Evolutionary conservation across 441 rosid species (phyloP).

Genomic region (Eugenia klotzschiana): DNA sequence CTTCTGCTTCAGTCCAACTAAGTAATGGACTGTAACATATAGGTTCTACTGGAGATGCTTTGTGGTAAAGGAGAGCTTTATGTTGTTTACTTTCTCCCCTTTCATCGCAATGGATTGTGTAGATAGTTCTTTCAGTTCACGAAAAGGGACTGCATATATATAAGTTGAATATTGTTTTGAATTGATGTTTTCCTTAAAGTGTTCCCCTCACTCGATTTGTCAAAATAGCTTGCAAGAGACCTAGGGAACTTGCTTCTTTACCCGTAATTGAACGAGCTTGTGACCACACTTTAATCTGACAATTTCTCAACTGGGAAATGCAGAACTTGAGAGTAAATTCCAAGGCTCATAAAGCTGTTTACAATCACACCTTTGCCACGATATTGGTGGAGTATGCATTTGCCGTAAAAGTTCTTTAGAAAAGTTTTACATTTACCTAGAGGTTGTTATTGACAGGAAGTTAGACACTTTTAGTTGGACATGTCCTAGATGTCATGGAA

Average conservation of each 20-base stretch:
- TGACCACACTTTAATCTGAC: background rate
- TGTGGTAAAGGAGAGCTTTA: rapidly evolving
- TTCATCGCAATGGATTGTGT: background rate
- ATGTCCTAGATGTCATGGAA: constrained; percentile 4
- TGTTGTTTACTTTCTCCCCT: background rate
- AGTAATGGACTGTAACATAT: background rate
- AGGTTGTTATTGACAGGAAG: too few species aligned
- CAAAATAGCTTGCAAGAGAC: background rate
- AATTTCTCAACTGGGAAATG: background rate
- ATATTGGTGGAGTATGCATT: constrained; percentile 10
- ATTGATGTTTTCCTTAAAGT: background rate
- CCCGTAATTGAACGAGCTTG: background rate
- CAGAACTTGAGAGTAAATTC: background rate
- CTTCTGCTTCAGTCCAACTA: background rate
- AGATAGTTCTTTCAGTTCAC: background rate
- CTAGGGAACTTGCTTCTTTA: background rate
- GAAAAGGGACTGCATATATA: background rate
- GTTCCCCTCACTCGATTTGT: background rate
- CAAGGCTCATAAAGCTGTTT: background rate
- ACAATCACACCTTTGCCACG: constrained; percentile 8
- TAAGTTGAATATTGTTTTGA: background rate
- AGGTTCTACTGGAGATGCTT: background rate
- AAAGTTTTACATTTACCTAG: background rate
- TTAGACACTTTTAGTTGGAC: constrained; percentile 11
- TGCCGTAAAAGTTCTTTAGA: background rate